Conservation (phyloP, 1,139 yeast species). For the Saccharomyces hybrid region DNA sequence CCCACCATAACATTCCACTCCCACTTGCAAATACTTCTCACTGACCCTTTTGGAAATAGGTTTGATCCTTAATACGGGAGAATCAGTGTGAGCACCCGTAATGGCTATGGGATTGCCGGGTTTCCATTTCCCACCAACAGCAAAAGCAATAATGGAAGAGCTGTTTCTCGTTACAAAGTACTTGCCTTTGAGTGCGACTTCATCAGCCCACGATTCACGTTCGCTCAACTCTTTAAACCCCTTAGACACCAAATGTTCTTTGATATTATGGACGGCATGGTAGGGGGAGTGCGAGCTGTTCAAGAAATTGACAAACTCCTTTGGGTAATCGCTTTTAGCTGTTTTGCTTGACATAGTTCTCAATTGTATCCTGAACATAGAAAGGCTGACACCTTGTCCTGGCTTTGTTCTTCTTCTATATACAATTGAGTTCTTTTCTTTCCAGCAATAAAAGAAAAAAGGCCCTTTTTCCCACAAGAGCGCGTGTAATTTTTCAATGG, state of each 20-base stretch:
- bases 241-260: slow-evolving; percentile 42
- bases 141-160: slow-evolving; percentile 81
- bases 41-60: slow-evolving; percentile 70
- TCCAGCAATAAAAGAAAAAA: neutral
- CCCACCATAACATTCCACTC: slow-evolving; percentile 94
- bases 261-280: slow-evolving; percentile 74
- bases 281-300: slow-evolving; percentile 90
- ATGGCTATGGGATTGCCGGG: slow-evolving; percentile 85
- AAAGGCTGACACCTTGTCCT: neutral
- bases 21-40: slow-evolving; percentile 82
- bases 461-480: neutral
- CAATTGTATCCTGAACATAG: neutral
- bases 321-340: slow-evolving; percentile 17
- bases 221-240: slow-evolving; percentile 74
- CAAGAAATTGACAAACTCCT: slow-evolving; percentile 65
- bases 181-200: slow-evolving; percentile 48
- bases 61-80: slow-evolving; percentile 85
- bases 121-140: slow-evolving; percentile 61
- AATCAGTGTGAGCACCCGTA: slow-evolving; percentile 92
- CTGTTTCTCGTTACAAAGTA: slow-evolving; percentile 82
- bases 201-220: slow-evolving; percentile 62
- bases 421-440: neutral
- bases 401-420: neutral
- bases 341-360: neutral
- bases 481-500: too few species aligned